Evolutionary conservation across 2,329 filamentous ascomycete genomes (phyloP).

Genomic region (Parastagonospora avenae): DNA sequence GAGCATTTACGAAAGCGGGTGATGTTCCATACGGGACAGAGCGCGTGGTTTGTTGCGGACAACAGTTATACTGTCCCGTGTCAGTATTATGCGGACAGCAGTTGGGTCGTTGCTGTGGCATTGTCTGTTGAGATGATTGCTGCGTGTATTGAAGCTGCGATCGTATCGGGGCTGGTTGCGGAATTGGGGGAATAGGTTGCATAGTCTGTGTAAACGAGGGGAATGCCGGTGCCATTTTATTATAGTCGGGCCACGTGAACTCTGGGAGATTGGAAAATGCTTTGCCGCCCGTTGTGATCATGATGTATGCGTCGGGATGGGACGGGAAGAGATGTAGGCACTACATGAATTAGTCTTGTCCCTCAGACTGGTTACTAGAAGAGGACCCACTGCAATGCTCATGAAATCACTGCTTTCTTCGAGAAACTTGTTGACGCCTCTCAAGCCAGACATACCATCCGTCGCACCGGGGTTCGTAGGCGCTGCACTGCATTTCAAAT

Average conservation of each 20-base stretch:
- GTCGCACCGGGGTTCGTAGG: constrained; percentile 14
- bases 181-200: constrained; percentile 32
- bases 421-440: constrained; percentile 35
- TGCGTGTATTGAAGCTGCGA: not conserved
- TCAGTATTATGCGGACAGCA: constrained; percentile 3
- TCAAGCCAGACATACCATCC: constrained; percentile 31
- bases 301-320: constrained; percentile 31
- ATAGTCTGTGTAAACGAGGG: constrained; percentile 25
- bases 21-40: constrained; percentile 1
- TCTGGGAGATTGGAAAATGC: constrained; percentile 41
- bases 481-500: constrained; percentile 23
- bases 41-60: constrained; percentile 2
- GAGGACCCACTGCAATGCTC: constrained; percentile 28
- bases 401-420: constrained; percentile 27
- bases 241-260: constrained; percentile 39
- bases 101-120: constrained; percentile 2
- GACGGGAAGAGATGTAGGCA: constrained; percentile 37
- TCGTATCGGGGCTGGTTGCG: constrained; percentile 7
- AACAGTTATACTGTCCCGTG: constrained; percentile 10
- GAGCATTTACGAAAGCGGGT: not conserved
- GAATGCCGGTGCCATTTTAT: constrained; percentile 34
- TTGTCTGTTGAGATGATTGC: not conserved
- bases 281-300: constrained; percentile 34
- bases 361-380: not conserved
- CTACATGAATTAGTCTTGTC: constrained; percentile 12